These are phyloP conservation scores for Inga leiocalycina DNA, from an alignment of 306 rosid species.

Conservation along the genomic window DNA sequence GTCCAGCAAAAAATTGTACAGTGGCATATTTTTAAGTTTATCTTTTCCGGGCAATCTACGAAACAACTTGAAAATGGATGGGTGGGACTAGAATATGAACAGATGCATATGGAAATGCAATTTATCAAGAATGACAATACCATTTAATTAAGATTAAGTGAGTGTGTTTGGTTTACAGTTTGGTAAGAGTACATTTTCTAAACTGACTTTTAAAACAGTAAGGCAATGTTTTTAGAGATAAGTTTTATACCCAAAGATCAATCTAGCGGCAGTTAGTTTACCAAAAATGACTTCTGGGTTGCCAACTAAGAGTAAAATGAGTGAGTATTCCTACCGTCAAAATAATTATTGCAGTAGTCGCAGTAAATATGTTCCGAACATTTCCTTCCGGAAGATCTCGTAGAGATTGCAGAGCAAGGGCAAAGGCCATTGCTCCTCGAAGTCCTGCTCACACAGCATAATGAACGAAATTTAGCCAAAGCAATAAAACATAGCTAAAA, in stretches of 20 bases:
- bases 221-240: too few species aligned
- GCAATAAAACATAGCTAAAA: neutral
- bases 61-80: neutral
- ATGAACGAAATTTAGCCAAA: constrained; percentile 14
- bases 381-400: constrained; percentile 99
- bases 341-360: constrained; percentile 96
- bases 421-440: constrained; percentile 99
- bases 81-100: neutral
- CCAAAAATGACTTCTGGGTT: too few species aligned
- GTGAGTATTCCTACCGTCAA: constrained; percentile 68
- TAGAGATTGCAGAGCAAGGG: constrained; percentile 94
- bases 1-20: neutral
- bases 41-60: neutral
- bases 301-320: neutral
- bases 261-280: too few species aligned
- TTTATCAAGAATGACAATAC: neutral
- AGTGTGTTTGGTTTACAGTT: too few species aligned
- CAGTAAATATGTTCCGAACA: constrained; percentile 96
- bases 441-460: constrained; percentile 62
- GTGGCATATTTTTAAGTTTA: neutral
- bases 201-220: too few species aligned
- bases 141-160: too few species aligned
- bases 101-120: too few species aligned
- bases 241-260: too few species aligned
- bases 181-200: too few species aligned